Evolutionary conservation across 352 stramenopile genomes (phyloP), one percentile per base, ranked within the genome.

Genomic region (Saprolegnia parasitica): DNA sequence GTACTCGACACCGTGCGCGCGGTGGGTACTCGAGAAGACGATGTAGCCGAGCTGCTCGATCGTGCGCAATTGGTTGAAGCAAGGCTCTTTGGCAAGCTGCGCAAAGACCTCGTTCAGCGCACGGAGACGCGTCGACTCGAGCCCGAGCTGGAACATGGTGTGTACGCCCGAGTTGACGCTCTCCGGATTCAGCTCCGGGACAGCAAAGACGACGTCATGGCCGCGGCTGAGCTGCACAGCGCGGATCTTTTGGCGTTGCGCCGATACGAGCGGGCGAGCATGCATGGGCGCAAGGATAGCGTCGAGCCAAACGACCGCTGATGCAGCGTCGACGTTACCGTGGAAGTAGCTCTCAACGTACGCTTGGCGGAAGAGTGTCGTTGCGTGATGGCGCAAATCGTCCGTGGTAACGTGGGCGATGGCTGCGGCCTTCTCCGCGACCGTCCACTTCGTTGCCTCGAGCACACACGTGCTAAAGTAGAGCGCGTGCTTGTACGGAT

Each of bases 41-140:
- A 96, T 81, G 60, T 97, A 98, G 5, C 91, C 91, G 1, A 98
- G 80, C 72, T 97, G 90, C 73, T 98, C 89, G 72, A 95, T 81
- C 10, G 91, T 97, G n/a, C 91, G 87, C n/a, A 98, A 78, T 62
- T 96, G 84, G 74, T 96, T 90, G 76, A 97, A 98, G 67, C 83
- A 93, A 13, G 88, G 89, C 71, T 97, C 90, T 71, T 95, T 91
- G 18, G 91, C 78, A 15, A 97, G 76, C 62, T 96, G 88, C n/a
- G 84, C 81, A 58, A 97, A 82, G 13, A 98, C 79, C 57, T 90
- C 78, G 29, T 91, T 74, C 18, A 76, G 75, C 23, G 83, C 84
- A 52, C 79, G 76, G 0, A 78, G 68, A 32, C 57, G 18, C 16
- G 64, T 26, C 0, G 47, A 35, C 46, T 93, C 84, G 6, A 72